These are phyloP conservation scores for Exophiala oligosperma DNA, from an alignment of 2,329 filamentous ascomycete genomes.

Conservation along the genomic window DNA sequence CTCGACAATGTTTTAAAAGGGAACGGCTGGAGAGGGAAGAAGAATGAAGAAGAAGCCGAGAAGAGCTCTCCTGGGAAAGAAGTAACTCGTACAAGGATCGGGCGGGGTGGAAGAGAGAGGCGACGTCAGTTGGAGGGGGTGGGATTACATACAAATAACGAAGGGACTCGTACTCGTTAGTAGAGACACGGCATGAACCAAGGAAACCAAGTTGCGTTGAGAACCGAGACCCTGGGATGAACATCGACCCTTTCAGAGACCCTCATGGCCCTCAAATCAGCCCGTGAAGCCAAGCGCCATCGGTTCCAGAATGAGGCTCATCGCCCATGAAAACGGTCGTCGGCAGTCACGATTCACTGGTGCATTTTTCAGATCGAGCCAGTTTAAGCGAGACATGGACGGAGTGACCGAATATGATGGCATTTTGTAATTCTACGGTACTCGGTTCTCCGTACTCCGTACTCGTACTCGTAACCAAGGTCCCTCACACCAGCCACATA, in stretches of 20 bases:
- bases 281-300: not conserved
- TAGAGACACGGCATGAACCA: not conserved
- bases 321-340: not conserved
- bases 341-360: not conserved
- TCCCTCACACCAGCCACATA: too few relatives aligned
- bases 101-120: not conserved
- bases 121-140: not conserved
- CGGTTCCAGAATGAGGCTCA: not conserved
- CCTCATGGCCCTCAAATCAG: not conserved
- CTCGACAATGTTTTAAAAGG: not conserved
- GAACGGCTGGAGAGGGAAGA: not conserved
- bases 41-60: not conserved
- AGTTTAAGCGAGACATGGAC: conserved; percentile 8
- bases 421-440: too few relatives aligned
- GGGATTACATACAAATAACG: not conserved
- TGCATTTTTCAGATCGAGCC: conserved; percentile 8
- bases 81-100: not conserved
- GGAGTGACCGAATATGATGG: not conserved
- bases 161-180: too few relatives aligned
- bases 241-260: not conserved
- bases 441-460: not conserved
- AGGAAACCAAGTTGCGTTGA: not conserved
- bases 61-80: not conserved
- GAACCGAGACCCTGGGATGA: not conserved
- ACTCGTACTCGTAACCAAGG: not conserved